A percentile compares a stretch with the other conserved stretches of the same genome.
These are phyloP conservation scores for Syzygium syzygioides DNA, from an alignment of 441 rosid genomes.

Conservation along the genomic window DNA sequence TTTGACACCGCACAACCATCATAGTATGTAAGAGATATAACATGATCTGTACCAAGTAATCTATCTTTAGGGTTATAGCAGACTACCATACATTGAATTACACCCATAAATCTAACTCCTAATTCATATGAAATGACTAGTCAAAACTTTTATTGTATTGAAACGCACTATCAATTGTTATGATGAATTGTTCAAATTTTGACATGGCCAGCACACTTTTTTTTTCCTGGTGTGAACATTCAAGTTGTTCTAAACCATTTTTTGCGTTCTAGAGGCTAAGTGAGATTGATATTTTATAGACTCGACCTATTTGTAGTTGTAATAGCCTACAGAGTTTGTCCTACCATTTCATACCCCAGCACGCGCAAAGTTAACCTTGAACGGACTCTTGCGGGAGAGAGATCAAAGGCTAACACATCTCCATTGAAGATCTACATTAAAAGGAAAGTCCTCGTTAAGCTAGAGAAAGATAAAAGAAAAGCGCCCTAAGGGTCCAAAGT, in stretches of 20 bases:
- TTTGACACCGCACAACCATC: not conserved
- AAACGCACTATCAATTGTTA: not conserved
- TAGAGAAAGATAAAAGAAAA: not conserved
- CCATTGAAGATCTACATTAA: not conserved
- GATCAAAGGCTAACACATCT: not conserved
- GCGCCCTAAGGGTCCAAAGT: conserved; percentile 1
- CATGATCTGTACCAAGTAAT: not conserved
- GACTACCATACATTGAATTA: not conserved
- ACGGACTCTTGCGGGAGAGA: not conserved
- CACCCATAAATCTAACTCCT: not conserved
- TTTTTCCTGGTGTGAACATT: not conserved
- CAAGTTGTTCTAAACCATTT: not conserved
- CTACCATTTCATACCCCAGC: not conserved
- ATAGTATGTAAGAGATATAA: not conserved
- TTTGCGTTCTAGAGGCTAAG: not conserved
- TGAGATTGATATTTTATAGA: not conserved
- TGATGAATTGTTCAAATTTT: not conserved
- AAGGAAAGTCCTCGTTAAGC: not conserved
- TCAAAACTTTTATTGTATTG: not conserved
- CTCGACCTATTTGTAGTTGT: not conserved
- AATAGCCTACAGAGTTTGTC: not conserved
- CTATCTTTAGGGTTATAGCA: not conserved
- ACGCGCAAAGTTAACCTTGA: conserved; percentile 15
- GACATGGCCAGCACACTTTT: not conserved
- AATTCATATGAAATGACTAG: not conserved